phyloP scores from a whole-genome alignment of 805 yeast genomes.

The Ogataea haglerorum region DNA sequence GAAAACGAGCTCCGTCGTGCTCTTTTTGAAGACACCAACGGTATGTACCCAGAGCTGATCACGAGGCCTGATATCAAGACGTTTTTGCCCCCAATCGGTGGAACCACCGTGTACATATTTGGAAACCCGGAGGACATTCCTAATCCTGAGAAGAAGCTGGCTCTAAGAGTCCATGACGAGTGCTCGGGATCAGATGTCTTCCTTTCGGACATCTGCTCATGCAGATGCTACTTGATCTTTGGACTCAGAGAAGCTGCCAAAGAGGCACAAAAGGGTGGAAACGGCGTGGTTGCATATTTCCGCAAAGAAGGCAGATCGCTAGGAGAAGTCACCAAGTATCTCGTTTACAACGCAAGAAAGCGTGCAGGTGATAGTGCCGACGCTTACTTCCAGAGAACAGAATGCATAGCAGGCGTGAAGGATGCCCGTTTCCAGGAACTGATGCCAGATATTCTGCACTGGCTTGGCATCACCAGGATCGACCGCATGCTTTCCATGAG shows the following conservation, averaged over 20 bases:
- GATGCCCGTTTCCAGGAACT: conserved; percentile 70
- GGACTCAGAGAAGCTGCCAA: conserved; percentile 67
- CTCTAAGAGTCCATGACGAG: conserved; percentile 64
- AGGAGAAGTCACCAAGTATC: conserved; percentile 67
- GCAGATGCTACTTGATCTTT: conserved; percentile 64
- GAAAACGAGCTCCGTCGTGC: conserved; percentile 57
- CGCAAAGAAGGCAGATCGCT: conserved; percentile 69
- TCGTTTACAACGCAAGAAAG: conserved; percentile 68
- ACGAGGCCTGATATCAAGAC: conserved; percentile 67
- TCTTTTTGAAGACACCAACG: conserved; percentile 65
- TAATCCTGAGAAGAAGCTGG: conserved; percentile 48
- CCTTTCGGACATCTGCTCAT: conserved; percentile 66
- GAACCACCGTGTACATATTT: conserved; percentile 61
- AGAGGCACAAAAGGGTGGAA: conserved; percentile 65
- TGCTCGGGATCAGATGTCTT: conserved; percentile 71
- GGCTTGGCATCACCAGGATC: conserved; percentile 60
- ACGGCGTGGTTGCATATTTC: conserved; percentile 61
- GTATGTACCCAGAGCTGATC: conserved; percentile 65
- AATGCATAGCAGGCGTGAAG: conserved; percentile 68
- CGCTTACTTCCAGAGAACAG: conserved; percentile 65
- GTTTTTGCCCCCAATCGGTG: conserved; percentile 69
- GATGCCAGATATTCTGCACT: conserved; percentile 68
- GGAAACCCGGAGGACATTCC: conserved; percentile 57
- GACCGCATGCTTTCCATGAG: conserved; percentile 70
- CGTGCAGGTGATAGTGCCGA: conserved; percentile 68